phyloP scores from a whole-genome alignment of 805 yeast genomes.

The Wickerhamiella shivajii region DNA sequence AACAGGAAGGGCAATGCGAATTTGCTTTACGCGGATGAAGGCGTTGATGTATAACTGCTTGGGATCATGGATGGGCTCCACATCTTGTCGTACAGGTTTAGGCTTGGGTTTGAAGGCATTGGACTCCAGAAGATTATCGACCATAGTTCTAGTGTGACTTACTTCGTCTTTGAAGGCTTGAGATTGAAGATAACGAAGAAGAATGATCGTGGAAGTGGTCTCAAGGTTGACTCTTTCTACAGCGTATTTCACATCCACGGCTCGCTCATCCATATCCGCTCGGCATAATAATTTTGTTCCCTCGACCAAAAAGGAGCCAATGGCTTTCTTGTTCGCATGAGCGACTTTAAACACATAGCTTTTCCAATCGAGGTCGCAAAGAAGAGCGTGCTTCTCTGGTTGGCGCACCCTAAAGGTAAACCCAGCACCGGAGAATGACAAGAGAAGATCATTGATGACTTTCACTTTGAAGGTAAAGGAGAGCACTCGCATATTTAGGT shows the following conservation, averaged over 20 bases:
- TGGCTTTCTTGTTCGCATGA: neutral
- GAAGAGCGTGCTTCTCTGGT: constrained; percentile 5
- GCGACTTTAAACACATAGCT: constrained; percentile 3
- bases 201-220: constrained; percentile 2
- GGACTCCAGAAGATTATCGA: no score
- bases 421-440: constrained; percentile 4
- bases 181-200: constrained; percentile 3
- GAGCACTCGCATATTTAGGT: constrained; percentile 4
- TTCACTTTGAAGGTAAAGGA: constrained; percentile 4
- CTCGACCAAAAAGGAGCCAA: constrained; percentile 4
- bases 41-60: neutral
- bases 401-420: constrained; percentile 4
- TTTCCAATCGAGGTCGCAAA: constrained; percentile 6
- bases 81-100: no score
- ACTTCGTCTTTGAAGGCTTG: no score
- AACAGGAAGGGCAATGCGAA: constrained; percentile 5
- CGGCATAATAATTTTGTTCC: constrained; percentile 6
- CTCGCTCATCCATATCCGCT: constrained; percentile 8
- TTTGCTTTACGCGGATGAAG: neutral
- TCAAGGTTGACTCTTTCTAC: constrained; percentile 7
- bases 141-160: no score
- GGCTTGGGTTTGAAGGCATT: no score
- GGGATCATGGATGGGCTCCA: neutral
- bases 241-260: constrained; percentile 7
- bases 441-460: constrained; percentile 1